Evolutionary conservation across 305 asterid species (phyloP).

Genomic region (Solanum hybrid): DNA sequence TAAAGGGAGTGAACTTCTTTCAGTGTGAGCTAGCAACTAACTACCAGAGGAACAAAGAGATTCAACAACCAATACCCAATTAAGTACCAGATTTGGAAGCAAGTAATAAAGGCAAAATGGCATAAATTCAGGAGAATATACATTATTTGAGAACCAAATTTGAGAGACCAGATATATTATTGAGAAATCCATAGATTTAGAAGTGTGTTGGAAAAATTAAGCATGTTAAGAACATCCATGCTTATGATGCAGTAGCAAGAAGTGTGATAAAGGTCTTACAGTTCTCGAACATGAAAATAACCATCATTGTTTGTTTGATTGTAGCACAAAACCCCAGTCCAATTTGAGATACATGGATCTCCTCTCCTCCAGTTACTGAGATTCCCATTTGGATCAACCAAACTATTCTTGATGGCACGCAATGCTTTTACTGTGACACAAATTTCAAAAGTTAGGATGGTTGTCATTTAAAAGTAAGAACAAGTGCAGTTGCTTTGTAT

Average conservation of each 20-base stretch:
- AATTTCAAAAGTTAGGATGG: not conserved
- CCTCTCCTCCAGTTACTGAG: constrained; percentile 60
- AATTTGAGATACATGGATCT: constrained; percentile 66
- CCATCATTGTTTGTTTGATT: constrained; percentile 39
- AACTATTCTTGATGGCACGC: constrained; percentile 33
- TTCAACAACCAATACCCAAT: not conserved
- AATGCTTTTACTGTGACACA: constrained; percentile 55
- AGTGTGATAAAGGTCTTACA: constrained; percentile 40
- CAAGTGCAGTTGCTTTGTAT: not conserved
- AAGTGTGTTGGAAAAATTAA: not conserved
- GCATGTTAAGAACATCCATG: not conserved
- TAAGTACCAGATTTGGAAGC: not conserved
- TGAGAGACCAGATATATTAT: not conserved
- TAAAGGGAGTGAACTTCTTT: not conserved
- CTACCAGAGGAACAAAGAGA: not conserved
- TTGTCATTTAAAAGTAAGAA: not conserved
- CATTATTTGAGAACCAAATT: not conserved
- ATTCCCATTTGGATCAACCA: constrained; percentile 41
- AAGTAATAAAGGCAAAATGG: not conserved
- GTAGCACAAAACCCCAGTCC: constrained; percentile 70
- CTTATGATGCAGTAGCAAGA: not conserved
- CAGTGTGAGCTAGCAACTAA: not conserved
- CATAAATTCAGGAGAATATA: not conserved
- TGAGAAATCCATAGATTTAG: not conserved
- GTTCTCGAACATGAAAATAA: constrained; percentile 53